A percentile compares a stretch with the other conserved stretches of the same genome.
phyloP scores from a whole-genome alignment of 2,329 filamentous ascomycete genomes.

The Aspergillus clavatus region DNA sequence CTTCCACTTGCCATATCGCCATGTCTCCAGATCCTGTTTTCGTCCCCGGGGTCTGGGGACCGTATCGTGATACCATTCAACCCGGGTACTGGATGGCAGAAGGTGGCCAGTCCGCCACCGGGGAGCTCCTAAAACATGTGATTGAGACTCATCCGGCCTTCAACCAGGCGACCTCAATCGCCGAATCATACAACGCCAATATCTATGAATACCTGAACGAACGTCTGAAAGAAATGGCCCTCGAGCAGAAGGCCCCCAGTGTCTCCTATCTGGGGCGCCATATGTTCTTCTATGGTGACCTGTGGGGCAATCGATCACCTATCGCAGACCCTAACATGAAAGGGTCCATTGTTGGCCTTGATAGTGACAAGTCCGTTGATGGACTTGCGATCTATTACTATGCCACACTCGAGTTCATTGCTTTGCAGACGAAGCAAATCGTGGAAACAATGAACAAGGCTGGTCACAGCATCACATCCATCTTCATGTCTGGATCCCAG shows the following conservation, averaged over 20 bases:
- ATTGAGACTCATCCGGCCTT: conserved; percentile 93
- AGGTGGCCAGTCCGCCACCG: conserved; percentile 92
- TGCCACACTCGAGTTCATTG: conserved; percentile 95
- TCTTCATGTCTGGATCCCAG: conserved; percentile 98
- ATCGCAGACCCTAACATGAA: conserved; percentile 92
- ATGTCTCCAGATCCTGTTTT: conserved; percentile 94
- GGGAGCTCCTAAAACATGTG: conserved; percentile 88
- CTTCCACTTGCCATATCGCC: conserved; percentile 93
- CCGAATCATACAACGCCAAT: conserved; percentile 76
- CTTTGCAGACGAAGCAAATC: conserved; percentile 93
- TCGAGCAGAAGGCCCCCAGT: conserved; percentile 64
- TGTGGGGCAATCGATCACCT: conserved; percentile 94
- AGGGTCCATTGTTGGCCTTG: conserved; percentile 80
- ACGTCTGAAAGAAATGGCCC: conserved; percentile 71
- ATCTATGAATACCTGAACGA: conserved; percentile 94
- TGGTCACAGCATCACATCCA: conserved; percentile 81
- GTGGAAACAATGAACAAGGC: conserved; percentile 87
- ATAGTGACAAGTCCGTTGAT: conserved; percentile 79
- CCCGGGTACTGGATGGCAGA: conserved; percentile 96
- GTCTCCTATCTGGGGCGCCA: conserved; percentile 85
- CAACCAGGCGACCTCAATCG: conserved; percentile 70
- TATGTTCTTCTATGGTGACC: conserved; percentile 97
- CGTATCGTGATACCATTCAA: conserved; percentile 88
- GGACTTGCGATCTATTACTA: conserved; percentile 91
- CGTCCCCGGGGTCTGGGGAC: conserved; percentile 93